phyloP scores from a whole-genome alignment of 257 asterid genomes.

The Handroanthus guayacan region DNA sequence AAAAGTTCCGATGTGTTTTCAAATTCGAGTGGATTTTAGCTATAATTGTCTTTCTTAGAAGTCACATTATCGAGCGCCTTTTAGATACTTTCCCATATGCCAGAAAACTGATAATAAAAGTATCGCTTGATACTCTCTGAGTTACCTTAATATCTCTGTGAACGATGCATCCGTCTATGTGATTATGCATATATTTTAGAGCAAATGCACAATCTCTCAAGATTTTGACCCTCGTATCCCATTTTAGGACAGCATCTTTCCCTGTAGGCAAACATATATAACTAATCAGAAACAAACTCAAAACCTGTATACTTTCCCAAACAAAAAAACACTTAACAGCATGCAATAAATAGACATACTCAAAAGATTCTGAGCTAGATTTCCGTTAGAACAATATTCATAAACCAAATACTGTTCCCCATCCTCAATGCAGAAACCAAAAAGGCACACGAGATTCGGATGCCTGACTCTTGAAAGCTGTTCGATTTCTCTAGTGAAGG shows the following conservation, averaged over 20 bases:
- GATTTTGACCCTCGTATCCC: constrained; percentile 76
- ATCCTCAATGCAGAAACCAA: constrained; percentile 79
- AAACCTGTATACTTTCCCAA: neutral
- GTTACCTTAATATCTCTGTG: constrained; percentile 87
- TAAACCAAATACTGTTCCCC: constrained; percentile 78
- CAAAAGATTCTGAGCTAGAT: constrained; percentile 72
- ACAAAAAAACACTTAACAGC: neutral
- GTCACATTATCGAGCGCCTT: neutral
- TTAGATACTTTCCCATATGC: neutral
- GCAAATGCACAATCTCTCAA: constrained; percentile 77
- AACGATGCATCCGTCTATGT: constrained; percentile 76
- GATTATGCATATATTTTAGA: constrained; percentile 72
- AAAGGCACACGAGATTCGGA: constrained; percentile 75
- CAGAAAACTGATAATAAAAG: too few species aligned
- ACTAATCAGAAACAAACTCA: neutral
- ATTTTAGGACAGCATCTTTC: constrained; percentile 61
- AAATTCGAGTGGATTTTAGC: too few species aligned
- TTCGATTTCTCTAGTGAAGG: constrained; percentile 70
- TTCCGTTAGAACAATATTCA: constrained; percentile 79
- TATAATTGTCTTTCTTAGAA: too few species aligned
- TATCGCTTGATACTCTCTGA: too few species aligned
- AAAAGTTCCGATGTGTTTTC: too few species aligned
- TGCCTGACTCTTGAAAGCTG: constrained; percentile 80
- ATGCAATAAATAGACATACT: constrained; percentile 42
- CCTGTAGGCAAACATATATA: constrained; percentile 43